Base-by-base conservation (phyloP, 768 basidiomycete species). In the Suillus subluteus region DNA sequence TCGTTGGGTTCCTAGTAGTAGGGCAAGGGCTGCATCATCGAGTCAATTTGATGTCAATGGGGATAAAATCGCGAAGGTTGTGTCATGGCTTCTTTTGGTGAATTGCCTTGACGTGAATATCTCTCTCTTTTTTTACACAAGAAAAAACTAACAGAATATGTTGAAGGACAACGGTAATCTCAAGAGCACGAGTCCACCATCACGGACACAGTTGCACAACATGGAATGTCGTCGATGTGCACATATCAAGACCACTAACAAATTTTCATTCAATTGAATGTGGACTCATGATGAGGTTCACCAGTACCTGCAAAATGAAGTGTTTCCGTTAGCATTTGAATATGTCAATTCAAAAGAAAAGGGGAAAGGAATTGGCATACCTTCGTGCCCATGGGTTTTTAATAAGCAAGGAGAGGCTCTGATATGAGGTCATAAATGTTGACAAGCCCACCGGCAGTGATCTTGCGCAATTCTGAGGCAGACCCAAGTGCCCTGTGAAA, bases 351-450 rank as follows among this genome's bases (percentile, higher is more conserved):
- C 18, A 2, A 23, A 16, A 37, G 52, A 30, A 13, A 63, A 66
- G n/a, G 56, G 56, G 4, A 65, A 59, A 58, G 26, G 64, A 30
- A 52, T 52, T 40, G 56, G 35, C 21, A 41, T 23, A 41, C 26
- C 21, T 26, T 35, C 30, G 2, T 48, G 40, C 46, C 23, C 6
- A 13, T 66, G 65, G 65, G 23, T 46, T 26, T n/a, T 43, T 63
- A 6, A 50, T 63, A 23, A 52, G 18, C 50, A 66, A 66, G 48
- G 65, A 66, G 30, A 56, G 62, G 52, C 48, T 48, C 7, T 4
- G 26, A 8, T 48, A 35, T 4, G 46, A 32, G 16, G 48, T 52
- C 2, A 6, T 63, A 37, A 32, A 23, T 30, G 6, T 23, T 1
- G 50, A 52, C n/a, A 37, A 5, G 6, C 65, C 46, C 0, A n/a